Evolutionary conservation across 768 basidiomycete genomes (phyloP).

Genomic region (Amanita fuliginea): DNA sequence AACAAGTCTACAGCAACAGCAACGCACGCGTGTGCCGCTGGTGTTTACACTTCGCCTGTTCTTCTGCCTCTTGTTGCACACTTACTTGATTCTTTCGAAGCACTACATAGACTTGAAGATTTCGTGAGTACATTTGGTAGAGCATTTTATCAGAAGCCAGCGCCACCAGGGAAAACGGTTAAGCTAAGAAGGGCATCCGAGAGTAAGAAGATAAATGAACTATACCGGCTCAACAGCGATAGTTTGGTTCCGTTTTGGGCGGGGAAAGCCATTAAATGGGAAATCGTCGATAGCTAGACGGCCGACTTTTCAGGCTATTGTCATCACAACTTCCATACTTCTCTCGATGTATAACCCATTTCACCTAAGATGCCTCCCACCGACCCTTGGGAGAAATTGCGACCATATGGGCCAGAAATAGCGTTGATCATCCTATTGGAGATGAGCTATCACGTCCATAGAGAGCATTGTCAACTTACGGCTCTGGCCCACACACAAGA

Average conservation of each 20-base stretch:
- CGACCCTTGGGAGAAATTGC: constrained; percentile 64
- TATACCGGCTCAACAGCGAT: constrained; percentile 37
- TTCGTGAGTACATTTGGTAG: constrained; percentile 79
- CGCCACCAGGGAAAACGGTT: constrained; percentile 21
- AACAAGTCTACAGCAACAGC: constrained; percentile 65
- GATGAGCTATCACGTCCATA: not conserved
- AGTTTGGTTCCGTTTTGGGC: constrained; percentile 80
- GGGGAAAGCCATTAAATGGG: constrained; percentile 73
- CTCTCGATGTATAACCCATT: constrained; percentile 46
- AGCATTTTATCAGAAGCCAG: constrained; percentile 53
- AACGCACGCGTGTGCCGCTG: constrained; percentile 76
- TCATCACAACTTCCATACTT: constrained; percentile 59
- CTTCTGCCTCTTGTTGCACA: constrained; percentile 86
- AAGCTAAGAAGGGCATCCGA: constrained; percentile 29
- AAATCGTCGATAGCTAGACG: constrained; percentile 22
- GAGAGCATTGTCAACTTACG: constrained; percentile 32
- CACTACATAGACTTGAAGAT: constrained; percentile 67
- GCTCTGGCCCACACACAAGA: constrained; percentile 78
- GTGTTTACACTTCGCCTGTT: constrained; percentile 91
- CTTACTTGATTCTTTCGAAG: constrained; percentile 78
- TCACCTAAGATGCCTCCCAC: constrained; percentile 58
- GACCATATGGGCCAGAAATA: constrained; percentile 68
- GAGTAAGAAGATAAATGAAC: constrained; percentile 28
- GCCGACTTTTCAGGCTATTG: not conserved
- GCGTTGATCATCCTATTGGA: constrained; percentile 57